phyloP scores from a whole-genome alignment of 177 flowering plant genomes.

The Vitis hybrid region DNA sequence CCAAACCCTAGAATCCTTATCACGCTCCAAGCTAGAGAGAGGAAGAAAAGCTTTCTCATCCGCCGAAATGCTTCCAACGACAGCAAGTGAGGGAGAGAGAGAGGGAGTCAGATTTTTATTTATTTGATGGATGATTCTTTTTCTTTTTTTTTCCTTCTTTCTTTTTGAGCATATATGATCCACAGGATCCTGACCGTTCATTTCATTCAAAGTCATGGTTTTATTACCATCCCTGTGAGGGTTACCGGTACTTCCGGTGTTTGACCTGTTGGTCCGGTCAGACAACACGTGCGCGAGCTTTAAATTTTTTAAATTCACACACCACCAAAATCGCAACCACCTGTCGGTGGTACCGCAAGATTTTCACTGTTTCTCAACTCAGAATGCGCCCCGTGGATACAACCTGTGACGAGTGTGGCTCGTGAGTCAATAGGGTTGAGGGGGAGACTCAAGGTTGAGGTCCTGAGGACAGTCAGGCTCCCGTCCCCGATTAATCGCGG shows the following conservation, averaged over 20 bases:
- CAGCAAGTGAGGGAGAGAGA: conserved; percentile 11
- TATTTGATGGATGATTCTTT: too few relatives aligned
- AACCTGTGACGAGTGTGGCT: background rate
- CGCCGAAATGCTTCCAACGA: conserved; percentile 12
- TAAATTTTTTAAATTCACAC: background rate
- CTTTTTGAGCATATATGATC: background rate
- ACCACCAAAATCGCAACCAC: conserved; percentile 2
- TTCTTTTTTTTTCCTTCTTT: too few relatives aligned
- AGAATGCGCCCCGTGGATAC: background rate
- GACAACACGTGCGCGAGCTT: conserved; percentile 28
- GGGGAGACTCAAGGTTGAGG: too few relatives aligned
- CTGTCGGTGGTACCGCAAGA: conserved; percentile 12
- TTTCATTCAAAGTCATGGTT: background rate
- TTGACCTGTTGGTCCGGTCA: conserved; percentile 24
- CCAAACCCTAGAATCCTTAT: conserved; percentile 1
- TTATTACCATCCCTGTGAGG: background rate
- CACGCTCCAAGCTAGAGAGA: background rate
- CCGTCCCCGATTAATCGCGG: too few relatives aligned
- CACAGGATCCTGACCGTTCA: conserved; percentile 24
- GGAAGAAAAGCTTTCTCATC: background rate
- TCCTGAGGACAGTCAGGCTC: too few relatives aligned
- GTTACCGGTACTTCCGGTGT: conserved; percentile 18
- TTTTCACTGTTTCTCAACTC: background rate
- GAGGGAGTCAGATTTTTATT: background rate
- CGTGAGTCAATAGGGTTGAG: background rate